These are phyloP conservation scores for Phytophthora fragariae DNA, from an alignment of 352 stramenopile species.

Conservation along the genomic window DNA sequence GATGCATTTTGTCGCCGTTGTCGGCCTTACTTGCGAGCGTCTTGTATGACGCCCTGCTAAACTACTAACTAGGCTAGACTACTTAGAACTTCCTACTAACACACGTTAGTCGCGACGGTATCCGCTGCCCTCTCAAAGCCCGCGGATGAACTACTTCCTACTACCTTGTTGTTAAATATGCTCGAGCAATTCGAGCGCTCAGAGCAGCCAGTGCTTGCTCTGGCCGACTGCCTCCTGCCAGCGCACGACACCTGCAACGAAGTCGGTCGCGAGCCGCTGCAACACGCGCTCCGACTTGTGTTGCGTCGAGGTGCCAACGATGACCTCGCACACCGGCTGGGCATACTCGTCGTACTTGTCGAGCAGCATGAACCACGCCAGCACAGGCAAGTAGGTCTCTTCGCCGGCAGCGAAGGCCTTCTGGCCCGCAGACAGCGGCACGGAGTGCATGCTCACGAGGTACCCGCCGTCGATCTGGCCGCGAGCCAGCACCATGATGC, in stretches of 20 bases:
- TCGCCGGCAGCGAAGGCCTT: slow-evolving; percentile 42
- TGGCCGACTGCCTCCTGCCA: slow-evolving; percentile 51
- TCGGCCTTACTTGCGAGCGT: slow-evolving; percentile 5
- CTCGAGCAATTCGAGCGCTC: slow-evolving; percentile 7
- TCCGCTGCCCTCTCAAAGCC: slow-evolving; percentile 16
- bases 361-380: slow-evolving; percentile 55
- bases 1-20: slow-evolving; percentile 11
- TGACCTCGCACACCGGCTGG: slow-evolving; percentile 47
- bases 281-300: slow-evolving; percentile 35
- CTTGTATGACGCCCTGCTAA: slow-evolving; percentile 27
- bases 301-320: slow-evolving; percentile 41
- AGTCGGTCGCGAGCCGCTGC: slow-evolving; percentile 30
- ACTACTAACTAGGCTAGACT: slow-evolving; percentile 34
- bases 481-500: slow-evolving; percentile 49
- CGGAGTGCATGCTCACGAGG: slow-evolving; percentile 49
- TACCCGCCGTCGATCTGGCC: slow-evolving; percentile 58
- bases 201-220: slow-evolving; percentile 41
- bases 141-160: slow-evolving; percentile 36
- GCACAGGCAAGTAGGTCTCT: slow-evolving; percentile 37
- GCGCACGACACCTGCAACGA: slow-evolving; percentile 39
- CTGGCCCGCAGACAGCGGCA: slow-evolving; percentile 45
- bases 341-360: slow-evolving; percentile 44
- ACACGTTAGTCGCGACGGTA: slow-evolving; percentile 36
- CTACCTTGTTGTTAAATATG: slow-evolving; percentile 47
- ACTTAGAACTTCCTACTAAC: slow-evolving; percentile 32